Evolutionary conservation across 2,329 filamentous ascomycete species (phyloP).

Genomic region (Cadophora sp.): DNA sequence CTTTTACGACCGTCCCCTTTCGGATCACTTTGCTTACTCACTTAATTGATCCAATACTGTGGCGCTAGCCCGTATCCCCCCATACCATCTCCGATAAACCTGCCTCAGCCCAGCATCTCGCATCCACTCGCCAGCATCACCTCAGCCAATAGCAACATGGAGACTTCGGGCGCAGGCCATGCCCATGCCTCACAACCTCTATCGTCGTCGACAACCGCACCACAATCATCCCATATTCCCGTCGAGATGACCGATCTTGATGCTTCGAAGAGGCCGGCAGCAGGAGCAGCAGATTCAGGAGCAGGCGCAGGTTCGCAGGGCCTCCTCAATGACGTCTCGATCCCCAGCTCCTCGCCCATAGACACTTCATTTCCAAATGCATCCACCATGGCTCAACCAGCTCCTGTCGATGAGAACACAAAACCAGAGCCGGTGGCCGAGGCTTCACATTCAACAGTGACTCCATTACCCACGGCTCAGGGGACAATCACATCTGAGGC

Average conservation of each 20-base stretch:
- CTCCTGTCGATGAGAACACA: conserved; percentile 16
- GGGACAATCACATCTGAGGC: conserved; percentile 9
- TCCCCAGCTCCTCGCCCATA: conserved; percentile 35
- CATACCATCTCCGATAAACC: conserved; percentile 12
- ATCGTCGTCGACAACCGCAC: conserved; percentile 26
- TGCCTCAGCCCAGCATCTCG: conserved; percentile 15
- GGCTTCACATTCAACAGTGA: conserved; percentile 16
- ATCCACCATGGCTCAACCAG: conserved; percentile 18
- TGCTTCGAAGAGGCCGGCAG: conserved; percentile 26
- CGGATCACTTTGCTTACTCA: conserved; percentile 2
- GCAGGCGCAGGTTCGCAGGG: conserved; percentile 35
- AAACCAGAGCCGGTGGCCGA: conserved; percentile 8
- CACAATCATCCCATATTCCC: conserved; percentile 23
- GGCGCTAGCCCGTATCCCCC: conserved; percentile 16
- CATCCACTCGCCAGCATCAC: conserved; percentile 11
- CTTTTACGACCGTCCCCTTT: not conserved
- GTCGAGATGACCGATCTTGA: conserved; percentile 40
- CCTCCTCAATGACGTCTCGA: conserved; percentile 38
- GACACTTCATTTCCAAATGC: conserved; percentile 26
- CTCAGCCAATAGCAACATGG: conserved; percentile 35
- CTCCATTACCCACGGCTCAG: conserved; percentile 25
- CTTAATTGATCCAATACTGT: conserved; percentile 14
- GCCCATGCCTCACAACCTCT: conserved; percentile 22
- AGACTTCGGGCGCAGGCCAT: conserved; percentile 26
- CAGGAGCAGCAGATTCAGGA: conserved; percentile 13